Evolutionary conservation across 306 rosid genomes (phyloP), one percentile per base, ranked within the genome.

Genomic region (Corylus avellana): DNA sequence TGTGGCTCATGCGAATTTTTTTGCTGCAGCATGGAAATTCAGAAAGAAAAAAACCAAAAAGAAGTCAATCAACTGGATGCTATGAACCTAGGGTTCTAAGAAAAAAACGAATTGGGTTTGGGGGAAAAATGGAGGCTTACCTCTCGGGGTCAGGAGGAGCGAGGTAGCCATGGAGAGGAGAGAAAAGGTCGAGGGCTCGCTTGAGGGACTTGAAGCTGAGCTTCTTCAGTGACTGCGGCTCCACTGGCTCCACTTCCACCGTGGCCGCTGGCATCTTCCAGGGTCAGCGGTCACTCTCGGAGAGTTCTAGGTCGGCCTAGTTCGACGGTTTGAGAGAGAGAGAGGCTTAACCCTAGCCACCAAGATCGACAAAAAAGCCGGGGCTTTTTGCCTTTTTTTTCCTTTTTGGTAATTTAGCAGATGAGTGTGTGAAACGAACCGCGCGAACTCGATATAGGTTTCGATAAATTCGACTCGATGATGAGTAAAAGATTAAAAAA

Each of bases 211-310:
- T 96, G 92, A 93, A 87, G 78, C 96, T 93, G 17, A 93, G 96
- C 87, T 96, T 96, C 87, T 93, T 96, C 53, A 93, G 90, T 8
- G 98, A 95, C 79, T 93, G 97, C 18, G 98, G 99, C 77, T 93
- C 99, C 50, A 91, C 98, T 4, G 94, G 85, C 70, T 91, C 98
- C 76, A 87, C 79, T 73, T 87, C 99, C 75, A 77, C 61, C 16
- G 86, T 17, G 25, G 87, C 83, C 63, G 89, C 91, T 7, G 94
- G 80, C 89, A 87, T 90, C 68, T 29, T 61, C 79, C 37, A 73
- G 58, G 37, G 17, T 62, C 54, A 70, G 29, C 17, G 42, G 17
- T 70, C 20, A 16, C 50, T 49, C 53, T 47, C 54, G 39, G 20
- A 55, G 3, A 4, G 14, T 42, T 37, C 20, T n/a, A 49, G n/a